Conservation (phyloP, 2,329 filamentous ascomycete genomes). For the Pseudogymnoascus sp. region DNA sequence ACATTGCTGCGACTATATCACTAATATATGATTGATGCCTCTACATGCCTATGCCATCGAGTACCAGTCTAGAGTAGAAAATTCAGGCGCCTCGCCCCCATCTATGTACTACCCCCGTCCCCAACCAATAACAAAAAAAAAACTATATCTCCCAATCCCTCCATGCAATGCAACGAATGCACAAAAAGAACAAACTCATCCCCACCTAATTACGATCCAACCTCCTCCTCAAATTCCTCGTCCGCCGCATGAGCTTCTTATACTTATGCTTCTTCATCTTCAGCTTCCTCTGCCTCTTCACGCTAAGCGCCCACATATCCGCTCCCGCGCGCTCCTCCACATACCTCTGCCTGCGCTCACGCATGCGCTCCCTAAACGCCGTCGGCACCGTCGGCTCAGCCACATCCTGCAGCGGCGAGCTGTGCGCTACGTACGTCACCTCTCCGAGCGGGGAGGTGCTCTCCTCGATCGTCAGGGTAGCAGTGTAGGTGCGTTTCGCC, state of each 20-base stretch:
- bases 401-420: constrained; percentile 47
- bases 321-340: constrained; percentile 45
- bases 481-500: constrained; percentile 49
- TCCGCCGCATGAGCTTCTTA: constrained; percentile 96
- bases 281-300: constrained; percentile 83
- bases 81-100: neutral
- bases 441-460: constrained; percentile 51
- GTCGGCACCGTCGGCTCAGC: constrained; percentile 28
- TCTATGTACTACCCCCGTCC: neutral
- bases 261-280: constrained; percentile 99
- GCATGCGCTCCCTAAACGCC: constrained; percentile 63
- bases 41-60: neutral
- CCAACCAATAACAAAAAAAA: neutral
- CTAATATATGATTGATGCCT: constrained; percentile 1
- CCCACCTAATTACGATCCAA: constrained; percentile 27
- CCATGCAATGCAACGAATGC: neutral
- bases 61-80: neutral
- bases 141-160: neutral
- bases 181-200: neutral
- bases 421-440: constrained; percentile 52
- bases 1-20: neutral
- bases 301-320: constrained; percentile 75
- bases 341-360: constrained; percentile 52
- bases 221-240: constrained; percentile 78
- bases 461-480: constrained; percentile 59